Evolutionary conservation across 2,329 filamentous ascomycete species (phyloP).

Genomic region (Alternaria solani): DNA sequence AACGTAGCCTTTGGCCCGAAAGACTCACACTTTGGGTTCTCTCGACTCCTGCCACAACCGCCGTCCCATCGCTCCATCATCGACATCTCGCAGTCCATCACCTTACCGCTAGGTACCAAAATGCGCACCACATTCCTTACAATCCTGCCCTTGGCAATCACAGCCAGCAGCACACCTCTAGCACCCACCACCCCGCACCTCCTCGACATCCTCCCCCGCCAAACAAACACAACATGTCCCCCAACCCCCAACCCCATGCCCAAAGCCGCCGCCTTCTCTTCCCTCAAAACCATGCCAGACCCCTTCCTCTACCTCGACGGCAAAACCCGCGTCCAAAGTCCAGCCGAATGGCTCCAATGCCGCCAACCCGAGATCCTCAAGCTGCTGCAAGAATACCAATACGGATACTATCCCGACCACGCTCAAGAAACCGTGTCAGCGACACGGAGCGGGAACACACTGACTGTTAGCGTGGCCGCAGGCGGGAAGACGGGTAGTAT

Average conservation of each 20-base stretch:
- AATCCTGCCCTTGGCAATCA: slow-evolving; percentile 13
- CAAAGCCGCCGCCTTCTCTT: slow-evolving; percentile 31
- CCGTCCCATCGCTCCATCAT: not conserved
- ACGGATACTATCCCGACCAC: slow-evolving; percentile 61
- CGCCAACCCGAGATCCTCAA: slow-evolving; percentile 61
- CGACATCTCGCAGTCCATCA: not conserved
- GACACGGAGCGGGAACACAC: slow-evolving; percentile 56
- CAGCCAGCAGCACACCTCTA: slow-evolving; percentile 19
- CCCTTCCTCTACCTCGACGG: slow-evolving; percentile 57
- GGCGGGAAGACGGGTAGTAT: slow-evolving; percentile 57
- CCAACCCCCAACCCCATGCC: slow-evolving; percentile 38
- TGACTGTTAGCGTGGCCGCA: slow-evolving; percentile 55
- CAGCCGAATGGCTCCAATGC: slow-evolving; percentile 60
- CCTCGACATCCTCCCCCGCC: slow-evolving; percentile 26
- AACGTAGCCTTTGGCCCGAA: not conserved
- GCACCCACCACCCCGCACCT: slow-evolving; percentile 6
- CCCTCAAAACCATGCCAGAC: slow-evolving; percentile 52
- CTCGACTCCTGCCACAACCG: accelerated
- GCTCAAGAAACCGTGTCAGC: slow-evolving; percentile 57
- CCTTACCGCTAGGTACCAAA: no score
- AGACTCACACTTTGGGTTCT: not conserved
- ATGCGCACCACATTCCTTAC: slow-evolving; percentile 24
- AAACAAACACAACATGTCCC: slow-evolving; percentile 37
- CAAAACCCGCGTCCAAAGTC: slow-evolving; percentile 54
- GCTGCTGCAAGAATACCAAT: slow-evolving; percentile 62